Evolutionary conservation across 176 grass and related monocot genomes (phyloP).

Genomic region (Oryza meyeriana): DNA sequence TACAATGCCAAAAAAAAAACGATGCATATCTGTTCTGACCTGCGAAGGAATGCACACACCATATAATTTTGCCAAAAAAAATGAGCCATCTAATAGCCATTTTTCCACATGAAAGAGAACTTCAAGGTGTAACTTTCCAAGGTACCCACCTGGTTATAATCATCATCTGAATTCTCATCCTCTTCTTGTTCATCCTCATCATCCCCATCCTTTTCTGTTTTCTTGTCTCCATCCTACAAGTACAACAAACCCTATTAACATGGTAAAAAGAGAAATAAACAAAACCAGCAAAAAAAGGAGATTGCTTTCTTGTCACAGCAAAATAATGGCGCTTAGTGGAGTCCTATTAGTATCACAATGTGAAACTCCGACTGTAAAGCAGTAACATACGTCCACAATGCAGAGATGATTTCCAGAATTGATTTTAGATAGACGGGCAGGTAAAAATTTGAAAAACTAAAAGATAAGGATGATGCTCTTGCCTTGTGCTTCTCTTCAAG

Average conservation of each 20-base stretch:
- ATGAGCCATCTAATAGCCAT: too few species aligned
- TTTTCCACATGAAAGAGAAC: too few species aligned
- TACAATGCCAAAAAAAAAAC: too few species aligned
- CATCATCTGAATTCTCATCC: background rate
- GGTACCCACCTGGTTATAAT: background rate
- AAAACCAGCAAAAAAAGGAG: too few species aligned
- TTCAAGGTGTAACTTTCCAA: background rate
- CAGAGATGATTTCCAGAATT: background rate
- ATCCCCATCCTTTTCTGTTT: slow-evolving; percentile 45
- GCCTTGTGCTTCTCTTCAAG: slow-evolving; percentile 43
- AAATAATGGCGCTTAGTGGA: background rate
- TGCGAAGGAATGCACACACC: too few species aligned
- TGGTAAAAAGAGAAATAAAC: background rate
- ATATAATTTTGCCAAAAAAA: too few species aligned
- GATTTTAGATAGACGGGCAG: background rate
- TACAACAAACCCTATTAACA: background rate
- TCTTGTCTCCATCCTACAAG: slow-evolving; percentile 34
- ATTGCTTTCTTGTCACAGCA: background rate
- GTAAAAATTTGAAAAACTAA: too few species aligned
- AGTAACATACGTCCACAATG: too few species aligned
- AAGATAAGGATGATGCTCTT: background rate
- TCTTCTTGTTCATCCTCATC: slow-evolving; percentile 24
- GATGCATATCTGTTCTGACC: too few species aligned
- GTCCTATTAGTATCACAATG: background rate
- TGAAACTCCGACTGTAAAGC: background rate